A percentile compares a stretch with the other conserved stretches of the same genome.
phyloP scores from a whole-genome alignment of 2,329 filamentous ascomycete species.

The Aspergillus ochraceoroseus region DNA sequence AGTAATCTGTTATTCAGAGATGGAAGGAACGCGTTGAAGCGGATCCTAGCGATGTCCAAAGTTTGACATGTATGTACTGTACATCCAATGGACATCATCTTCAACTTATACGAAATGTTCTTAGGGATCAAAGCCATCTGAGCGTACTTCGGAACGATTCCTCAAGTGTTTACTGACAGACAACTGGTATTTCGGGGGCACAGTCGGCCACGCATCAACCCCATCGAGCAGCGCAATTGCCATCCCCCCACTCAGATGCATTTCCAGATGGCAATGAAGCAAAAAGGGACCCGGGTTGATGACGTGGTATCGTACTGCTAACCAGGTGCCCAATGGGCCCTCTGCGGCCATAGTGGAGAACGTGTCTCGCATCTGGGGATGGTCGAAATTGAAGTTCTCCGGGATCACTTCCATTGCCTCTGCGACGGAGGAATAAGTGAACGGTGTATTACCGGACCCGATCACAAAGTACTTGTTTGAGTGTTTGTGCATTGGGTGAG shows the following conservation, averaged over 20 bases:
- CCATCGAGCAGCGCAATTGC: constrained; percentile 48
- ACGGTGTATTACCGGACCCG: constrained; percentile 50
- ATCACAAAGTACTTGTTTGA: constrained; percentile 58
- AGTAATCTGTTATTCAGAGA: no score
- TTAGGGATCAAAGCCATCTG: no score
- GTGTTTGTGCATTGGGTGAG: constrained; percentile 63
- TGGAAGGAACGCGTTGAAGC: no score
- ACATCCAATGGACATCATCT: no score
- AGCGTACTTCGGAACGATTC: no score
- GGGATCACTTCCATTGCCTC: constrained; percentile 50
- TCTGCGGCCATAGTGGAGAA: constrained; percentile 39
- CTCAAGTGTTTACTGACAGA: not conserved
- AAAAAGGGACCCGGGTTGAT: constrained; percentile 48
- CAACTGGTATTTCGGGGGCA: constrained; percentile 14
- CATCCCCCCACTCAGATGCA: constrained; percentile 50
- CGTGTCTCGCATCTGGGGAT: constrained; percentile 53
- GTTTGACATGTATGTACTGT: no score
- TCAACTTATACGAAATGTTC: no score
- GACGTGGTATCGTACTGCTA: constrained; percentile 46
- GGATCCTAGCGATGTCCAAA: no score
- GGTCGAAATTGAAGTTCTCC: constrained; percentile 53
- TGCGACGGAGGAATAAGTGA: constrained; percentile 50
- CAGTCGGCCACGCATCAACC: constrained; percentile 45
- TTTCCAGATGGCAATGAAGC: constrained; percentile 52
- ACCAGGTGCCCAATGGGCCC: constrained; percentile 35